Evolutionary conservation across 2,329 filamentous ascomycete species (phyloP).

Genomic region (Biscogniauxia marginata): DNA sequence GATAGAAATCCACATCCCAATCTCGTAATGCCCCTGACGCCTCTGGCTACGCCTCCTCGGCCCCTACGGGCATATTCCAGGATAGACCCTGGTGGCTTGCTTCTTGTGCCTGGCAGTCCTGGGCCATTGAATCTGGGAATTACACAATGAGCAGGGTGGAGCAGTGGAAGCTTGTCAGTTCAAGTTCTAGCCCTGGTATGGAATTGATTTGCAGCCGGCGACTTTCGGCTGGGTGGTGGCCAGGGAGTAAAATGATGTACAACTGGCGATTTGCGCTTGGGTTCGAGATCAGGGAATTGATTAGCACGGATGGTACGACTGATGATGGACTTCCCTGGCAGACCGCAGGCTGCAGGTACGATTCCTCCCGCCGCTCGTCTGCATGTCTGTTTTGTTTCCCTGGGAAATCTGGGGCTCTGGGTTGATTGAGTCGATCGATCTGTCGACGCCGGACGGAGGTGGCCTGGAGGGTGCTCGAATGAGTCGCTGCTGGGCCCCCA

Average conservation of each 20-base stretch:
- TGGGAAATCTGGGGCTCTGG: not conserved
- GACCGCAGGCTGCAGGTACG: not conserved
- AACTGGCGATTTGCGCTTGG: not conserved
- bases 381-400: not conserved
- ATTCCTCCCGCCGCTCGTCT: not conserved
- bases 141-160: constrained; percentile 7
- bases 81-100: not conserved
- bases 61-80: not conserved
- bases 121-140: not conserved
- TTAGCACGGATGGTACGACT: not conserved
- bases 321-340: not conserved
- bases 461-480: not conserved
- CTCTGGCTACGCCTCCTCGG: not conserved
- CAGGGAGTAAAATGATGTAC: not conserved
- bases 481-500: constrained; percentile 1
- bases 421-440: not conserved
- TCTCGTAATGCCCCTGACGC: not conserved
- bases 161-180: constrained; percentile 4
- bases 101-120: too few relatives aligned
- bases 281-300: not conserved
- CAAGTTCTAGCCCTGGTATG: constrained; percentile 2
- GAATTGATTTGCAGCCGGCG: constrained; percentile 1
- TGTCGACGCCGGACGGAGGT: not conserved
- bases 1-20: not conserved
- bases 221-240: not conserved